A percentile compares a stretch with the other conserved stretches of the same genome.
These are phyloP conservation scores for Fusarium metavorans DNA, from an alignment of 2,329 filamentous ascomycete species.

Conservation along the genomic window DNA sequence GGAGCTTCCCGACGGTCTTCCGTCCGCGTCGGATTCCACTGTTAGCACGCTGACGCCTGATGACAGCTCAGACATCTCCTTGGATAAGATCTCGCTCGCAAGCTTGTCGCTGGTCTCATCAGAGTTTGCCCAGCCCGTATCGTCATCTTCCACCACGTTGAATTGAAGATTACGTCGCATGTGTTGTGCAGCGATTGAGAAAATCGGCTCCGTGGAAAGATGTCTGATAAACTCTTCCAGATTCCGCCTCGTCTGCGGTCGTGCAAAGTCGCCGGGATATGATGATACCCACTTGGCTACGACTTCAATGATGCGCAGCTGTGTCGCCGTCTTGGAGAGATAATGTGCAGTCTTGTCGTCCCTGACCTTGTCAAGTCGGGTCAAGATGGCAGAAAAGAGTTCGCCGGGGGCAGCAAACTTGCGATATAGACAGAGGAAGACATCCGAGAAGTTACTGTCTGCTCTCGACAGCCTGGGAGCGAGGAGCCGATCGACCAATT, in stretches of 20 bases:
- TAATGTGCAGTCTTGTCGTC: slow-evolving; percentile 75
- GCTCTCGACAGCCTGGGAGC: slow-evolving; percentile 83
- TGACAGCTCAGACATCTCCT: slow-evolving; percentile 55
- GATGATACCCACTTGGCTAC: slow-evolving; percentile 89
- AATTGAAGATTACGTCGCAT: slow-evolving; percentile 83
- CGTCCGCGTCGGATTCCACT: slow-evolving; percentile 60
- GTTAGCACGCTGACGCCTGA: slow-evolving; percentile 61
- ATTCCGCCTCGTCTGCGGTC: slow-evolving; percentile 76
- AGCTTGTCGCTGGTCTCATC: slow-evolving; percentile 66
- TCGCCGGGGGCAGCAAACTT: slow-evolving; percentile 88
- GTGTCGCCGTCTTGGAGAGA: slow-evolving; percentile 81
- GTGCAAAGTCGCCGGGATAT: slow-evolving; percentile 94
- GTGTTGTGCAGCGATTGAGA: slow-evolving; percentile 85
- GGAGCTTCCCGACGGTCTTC: slow-evolving; percentile 61
- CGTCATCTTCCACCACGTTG: slow-evolving; percentile 84
- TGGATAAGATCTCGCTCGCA: slow-evolving; percentile 51
- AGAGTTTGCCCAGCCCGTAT: slow-evolving; percentile 89
- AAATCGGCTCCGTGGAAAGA: slow-evolving; percentile 83
- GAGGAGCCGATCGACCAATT: slow-evolving; percentile 88
- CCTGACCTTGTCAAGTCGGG: slow-evolving; percentile 78
- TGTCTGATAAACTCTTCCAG: slow-evolving; percentile 81
- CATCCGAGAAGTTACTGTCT: slow-evolving; percentile 88
- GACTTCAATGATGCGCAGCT: slow-evolving; percentile 85
- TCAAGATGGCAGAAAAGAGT: slow-evolving; percentile 82
- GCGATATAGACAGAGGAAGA: slow-evolving; percentile 93